Evolutionary conservation across 495 filamentous ascomycete species (phyloP).

Genomic region (Xylaria castorea): DNA sequence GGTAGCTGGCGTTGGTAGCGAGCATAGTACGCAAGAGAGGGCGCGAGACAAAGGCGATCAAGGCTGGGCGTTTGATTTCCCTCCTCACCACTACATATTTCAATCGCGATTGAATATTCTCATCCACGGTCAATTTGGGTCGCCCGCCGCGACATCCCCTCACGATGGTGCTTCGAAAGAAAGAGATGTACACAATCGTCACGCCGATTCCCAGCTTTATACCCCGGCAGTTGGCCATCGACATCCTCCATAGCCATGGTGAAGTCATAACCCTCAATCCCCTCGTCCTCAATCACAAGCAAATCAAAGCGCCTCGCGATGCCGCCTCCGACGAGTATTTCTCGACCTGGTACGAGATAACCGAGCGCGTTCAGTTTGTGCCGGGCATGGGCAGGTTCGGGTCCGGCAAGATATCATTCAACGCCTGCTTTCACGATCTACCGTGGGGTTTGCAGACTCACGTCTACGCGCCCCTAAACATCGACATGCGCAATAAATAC

Average conservation of each 20-base stretch:
- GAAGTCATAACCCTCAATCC: slow-evolving; percentile 81
- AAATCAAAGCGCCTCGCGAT: slow-evolving; percentile 66
- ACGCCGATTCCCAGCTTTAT: slow-evolving; percentile 58
- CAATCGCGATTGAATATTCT: background rate
- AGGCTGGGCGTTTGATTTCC: slow-evolving; percentile 4
- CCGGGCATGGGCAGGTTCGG: slow-evolving; percentile 66
- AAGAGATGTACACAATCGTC: slow-evolving; percentile 55
- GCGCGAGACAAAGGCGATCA: background rate
- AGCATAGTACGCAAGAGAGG: background rate
- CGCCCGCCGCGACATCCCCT: slow-evolving; percentile 7
- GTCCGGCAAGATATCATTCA: slow-evolving; percentile 71
- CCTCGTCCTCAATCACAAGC: slow-evolving; percentile 69
- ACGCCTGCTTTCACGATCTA: slow-evolving; percentile 76
- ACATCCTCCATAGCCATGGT: slow-evolving; percentile 58
- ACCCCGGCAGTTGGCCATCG: slow-evolving; percentile 51
- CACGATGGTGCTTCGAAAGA: slow-evolving; percentile 54
- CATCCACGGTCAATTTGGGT: background rate
- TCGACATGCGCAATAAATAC: slow-evolving; percentile 59
- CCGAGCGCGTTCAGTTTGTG: slow-evolving; percentile 69
- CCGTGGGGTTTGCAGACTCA: slow-evolving; percentile 75
- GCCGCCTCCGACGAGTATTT: slow-evolving; percentile 73
- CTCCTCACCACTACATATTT: background rate
- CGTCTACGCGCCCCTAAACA: slow-evolving; percentile 68
- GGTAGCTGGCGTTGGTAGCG: background rate
- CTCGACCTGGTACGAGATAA: slow-evolving; percentile 72